phyloP scores from a whole-genome alignment of 1,284 basidiomycete species.

The Cronartium quercuum region DNA sequence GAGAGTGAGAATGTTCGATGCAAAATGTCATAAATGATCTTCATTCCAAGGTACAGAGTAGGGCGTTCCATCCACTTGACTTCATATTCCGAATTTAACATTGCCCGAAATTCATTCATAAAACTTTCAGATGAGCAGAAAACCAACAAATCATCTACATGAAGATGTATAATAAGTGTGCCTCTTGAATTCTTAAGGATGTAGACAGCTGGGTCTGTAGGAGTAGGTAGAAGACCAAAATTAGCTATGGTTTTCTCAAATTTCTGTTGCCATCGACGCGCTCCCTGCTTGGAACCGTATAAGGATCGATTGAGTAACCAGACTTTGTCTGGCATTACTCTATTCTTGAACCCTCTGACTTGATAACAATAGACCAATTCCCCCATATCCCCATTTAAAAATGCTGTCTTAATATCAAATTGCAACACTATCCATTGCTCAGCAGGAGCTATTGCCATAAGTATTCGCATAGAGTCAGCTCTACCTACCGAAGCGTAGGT shows the following conservation, averaged over 20 bases:
- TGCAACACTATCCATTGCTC: no score
- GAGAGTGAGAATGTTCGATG: not conserved
- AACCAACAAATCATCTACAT: conserved; percentile 13
- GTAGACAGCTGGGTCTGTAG: conserved; percentile 3
- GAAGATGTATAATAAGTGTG: conserved; percentile 1
- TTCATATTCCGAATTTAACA: not conserved
- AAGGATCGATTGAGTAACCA: not conserved
- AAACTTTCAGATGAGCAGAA: not conserved
- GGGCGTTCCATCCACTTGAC: no score
- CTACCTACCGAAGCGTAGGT: conserved; percentile 6
- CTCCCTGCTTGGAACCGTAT: conserved; percentile 10
- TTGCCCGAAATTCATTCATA: no score
- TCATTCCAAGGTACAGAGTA: conserved; percentile 21
- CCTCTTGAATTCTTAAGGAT: not conserved
- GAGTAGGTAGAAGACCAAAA: not conserved
- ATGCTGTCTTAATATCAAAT: conserved; percentile 3
- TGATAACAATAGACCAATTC: not conserved
- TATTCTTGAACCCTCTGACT: not conserved
- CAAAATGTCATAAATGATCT: not conserved
- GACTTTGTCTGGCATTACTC: not conserved
- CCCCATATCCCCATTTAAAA: conserved; percentile 1
- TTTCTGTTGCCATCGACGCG: not conserved
- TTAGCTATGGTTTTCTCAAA: not conserved
- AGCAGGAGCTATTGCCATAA: not conserved
- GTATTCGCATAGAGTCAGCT: conserved; percentile 1